phyloP scores from a whole-genome alignment of 2,329 filamentous ascomycete species.

The Claviceps cyperi region DNA sequence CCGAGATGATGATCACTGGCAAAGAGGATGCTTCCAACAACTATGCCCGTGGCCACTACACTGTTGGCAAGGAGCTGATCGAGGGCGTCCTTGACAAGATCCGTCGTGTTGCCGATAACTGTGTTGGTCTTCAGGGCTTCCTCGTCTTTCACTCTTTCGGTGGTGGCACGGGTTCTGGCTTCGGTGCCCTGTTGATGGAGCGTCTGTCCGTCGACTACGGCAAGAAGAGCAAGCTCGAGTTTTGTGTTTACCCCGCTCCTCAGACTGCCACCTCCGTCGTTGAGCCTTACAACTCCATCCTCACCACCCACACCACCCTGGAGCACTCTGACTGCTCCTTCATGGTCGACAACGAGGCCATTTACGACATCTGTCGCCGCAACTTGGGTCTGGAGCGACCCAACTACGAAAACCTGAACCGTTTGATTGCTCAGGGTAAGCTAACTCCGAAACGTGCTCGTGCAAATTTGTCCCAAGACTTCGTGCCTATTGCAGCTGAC shows the following conservation, averaged over 20 bases:
- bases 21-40: slow-evolving; percentile 99
- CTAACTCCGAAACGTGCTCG: not conserved
- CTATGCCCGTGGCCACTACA: slow-evolving; percentile 99
- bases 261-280: slow-evolving; percentile 96
- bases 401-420: slow-evolving; percentile 98
- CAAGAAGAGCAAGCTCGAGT: slow-evolving; percentile 99
- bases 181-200: slow-evolving; percentile 97
- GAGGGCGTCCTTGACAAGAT: slow-evolving; percentile 97
- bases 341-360: slow-evolving; percentile 99
- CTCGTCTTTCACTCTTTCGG: slow-evolving; percentile 99
- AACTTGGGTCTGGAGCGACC: slow-evolving; percentile 96
- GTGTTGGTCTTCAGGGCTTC: slow-evolving; percentile 95
- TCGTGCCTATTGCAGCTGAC: not conserved
- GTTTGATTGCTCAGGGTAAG: slow-evolving; percentile 87
- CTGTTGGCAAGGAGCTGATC: slow-evolving; percentile 97
- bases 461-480: not conserved
- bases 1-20: slow-evolving; percentile 98
- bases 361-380: slow-evolving; percentile 98
- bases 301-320: slow-evolving; percentile 96
- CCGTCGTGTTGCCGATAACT: slow-evolving; percentile 94
- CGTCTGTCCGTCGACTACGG: slow-evolving; percentile 97
- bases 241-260: slow-evolving; percentile 96
- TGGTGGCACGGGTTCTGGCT: slow-evolving; percentile 96
- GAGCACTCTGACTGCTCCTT: slow-evolving; percentile 99
- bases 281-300: slow-evolving; percentile 99